A percentile compares a stretch with the other conserved stretches of the same genome.
Conservation (phyloP, 2,329 filamentous ascomycete species). For the Penicillium palitans region DNA sequence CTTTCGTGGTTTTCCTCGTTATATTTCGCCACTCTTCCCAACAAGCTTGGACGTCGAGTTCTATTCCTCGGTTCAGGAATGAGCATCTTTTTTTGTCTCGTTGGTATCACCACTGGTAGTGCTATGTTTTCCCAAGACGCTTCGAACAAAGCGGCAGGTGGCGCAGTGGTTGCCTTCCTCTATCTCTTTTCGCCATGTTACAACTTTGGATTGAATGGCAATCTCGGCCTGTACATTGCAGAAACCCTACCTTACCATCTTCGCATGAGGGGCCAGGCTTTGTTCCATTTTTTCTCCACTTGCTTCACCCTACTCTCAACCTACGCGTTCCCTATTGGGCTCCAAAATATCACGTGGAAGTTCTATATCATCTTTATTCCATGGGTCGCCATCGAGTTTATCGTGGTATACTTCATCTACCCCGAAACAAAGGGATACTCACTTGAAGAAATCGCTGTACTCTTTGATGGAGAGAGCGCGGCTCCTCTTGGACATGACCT, state of each 20-base stretch:
- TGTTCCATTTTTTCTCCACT: not conserved
- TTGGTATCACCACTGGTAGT: no score
- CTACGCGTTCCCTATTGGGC: not conserved
- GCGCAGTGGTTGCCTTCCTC: no score
- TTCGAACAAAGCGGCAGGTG: not conserved
- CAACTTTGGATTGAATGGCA: not conserved
- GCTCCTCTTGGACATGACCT: not conserved
- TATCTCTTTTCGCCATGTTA: not conserved
- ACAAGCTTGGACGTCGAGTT: no score
- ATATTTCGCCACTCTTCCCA: no score
- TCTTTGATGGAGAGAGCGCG: not conserved
- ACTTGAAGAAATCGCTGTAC: not conserved
- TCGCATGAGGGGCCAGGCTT: not conserved
- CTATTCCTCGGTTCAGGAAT: no score
- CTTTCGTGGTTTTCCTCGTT: no score
- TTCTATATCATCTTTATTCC: not conserved
- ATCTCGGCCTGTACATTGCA: not conserved
- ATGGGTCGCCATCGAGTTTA: not conserved
- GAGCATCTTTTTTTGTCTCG: no score
- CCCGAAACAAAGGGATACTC: not conserved
- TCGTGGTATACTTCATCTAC: not conserved
- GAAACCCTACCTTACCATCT: not conserved
- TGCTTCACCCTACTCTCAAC: not conserved
- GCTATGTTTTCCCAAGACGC: not conserved
- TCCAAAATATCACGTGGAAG: not conserved